Conservation (phyloP, 2,329 filamentous ascomycete species). For the Sordariomycetes sp. region DNA sequence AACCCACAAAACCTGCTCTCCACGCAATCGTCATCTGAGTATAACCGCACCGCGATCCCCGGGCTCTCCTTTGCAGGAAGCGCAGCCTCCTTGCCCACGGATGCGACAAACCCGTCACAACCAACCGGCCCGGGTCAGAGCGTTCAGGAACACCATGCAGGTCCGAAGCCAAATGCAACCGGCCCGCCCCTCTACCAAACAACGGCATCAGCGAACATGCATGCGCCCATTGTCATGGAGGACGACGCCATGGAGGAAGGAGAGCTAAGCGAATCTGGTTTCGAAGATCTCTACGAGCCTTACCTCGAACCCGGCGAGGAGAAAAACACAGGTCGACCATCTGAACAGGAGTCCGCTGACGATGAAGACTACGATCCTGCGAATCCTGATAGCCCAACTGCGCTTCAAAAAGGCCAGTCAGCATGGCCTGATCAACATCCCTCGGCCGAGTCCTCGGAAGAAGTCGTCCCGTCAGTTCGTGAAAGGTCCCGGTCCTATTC, state of each 20-base stretch:
- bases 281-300: conserved; percentile 45
- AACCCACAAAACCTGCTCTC: background rate
- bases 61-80: conserved; percentile 14
- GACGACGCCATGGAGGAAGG: conserved; percentile 50
- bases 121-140: background rate
- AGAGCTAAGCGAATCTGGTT: conserved; percentile 62
- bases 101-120: background rate
- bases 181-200: background rate
- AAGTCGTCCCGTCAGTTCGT: conserved; percentile 14
- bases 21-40: conserved; percentile 9
- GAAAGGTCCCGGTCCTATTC: conserved; percentile 43
- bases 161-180: no score
- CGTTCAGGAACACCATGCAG: background rate
- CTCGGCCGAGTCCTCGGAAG: background rate
- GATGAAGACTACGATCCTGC: conserved; percentile 8
- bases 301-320: conserved; percentile 4
- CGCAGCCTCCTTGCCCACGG: background rate
- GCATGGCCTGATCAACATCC: background rate
- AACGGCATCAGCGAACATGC: background rate
- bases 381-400: background rate
- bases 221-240: background rate
- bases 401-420: background rate
- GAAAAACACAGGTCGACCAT: background rate
- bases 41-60: conserved; percentile 20
- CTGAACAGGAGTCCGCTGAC: background rate